These are phyloP conservation scores for Mantamonas sphyraenae DNA, from an alignment of 78 protist species.

Conservation along the genomic window DNA sequence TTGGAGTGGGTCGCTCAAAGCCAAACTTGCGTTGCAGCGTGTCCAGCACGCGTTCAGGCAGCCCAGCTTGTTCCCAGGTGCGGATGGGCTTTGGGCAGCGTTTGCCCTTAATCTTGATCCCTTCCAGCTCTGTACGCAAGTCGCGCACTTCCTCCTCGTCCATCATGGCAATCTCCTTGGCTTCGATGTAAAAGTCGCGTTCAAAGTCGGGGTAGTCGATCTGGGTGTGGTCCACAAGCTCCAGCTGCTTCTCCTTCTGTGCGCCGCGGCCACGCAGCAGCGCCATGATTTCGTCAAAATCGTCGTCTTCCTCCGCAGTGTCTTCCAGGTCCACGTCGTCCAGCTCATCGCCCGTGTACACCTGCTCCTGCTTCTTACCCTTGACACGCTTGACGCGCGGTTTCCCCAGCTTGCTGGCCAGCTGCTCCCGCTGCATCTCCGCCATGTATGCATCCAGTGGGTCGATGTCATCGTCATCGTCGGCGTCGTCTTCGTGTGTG, in stretches of 20 bases:
- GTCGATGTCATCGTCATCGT: slow-evolving; percentile 60
- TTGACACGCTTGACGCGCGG: neutral
- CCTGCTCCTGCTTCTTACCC: neutral
- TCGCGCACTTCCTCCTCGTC: slow-evolving; percentile 49
- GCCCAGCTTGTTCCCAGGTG: slow-evolving; percentile 78
- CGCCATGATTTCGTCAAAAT: neutral
- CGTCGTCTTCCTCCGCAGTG: slow-evolving; percentile 1
- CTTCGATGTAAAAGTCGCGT: slow-evolving; percentile 80
- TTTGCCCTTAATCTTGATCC: slow-evolving; percentile 36
- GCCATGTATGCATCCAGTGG: slow-evolving; percentile 73
- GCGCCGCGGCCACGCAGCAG: neutral
- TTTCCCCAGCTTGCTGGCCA: neutral
- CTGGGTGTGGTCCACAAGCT: slow-evolving; percentile 63
- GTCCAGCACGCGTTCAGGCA: no score
- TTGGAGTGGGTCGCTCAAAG: slow-evolving; percentile 79
- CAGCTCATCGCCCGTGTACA: neutral
- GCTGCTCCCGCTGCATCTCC: slow-evolving; percentile 18
- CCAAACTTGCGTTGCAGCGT: no score
- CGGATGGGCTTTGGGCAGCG: slow-evolving; percentile 81
- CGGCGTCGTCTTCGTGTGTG: no score
- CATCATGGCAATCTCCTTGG: slow-evolving; percentile 56
- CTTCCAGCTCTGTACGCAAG: slow-evolving; percentile 25
- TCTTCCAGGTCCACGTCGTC: neutral
- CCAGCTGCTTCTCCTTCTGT: slow-evolving; percentile 19
- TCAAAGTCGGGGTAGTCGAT: slow-evolving; percentile 67